Base-by-base conservation (phyloP, 345 rosid species). In the Moringa oleifera region DNA sequence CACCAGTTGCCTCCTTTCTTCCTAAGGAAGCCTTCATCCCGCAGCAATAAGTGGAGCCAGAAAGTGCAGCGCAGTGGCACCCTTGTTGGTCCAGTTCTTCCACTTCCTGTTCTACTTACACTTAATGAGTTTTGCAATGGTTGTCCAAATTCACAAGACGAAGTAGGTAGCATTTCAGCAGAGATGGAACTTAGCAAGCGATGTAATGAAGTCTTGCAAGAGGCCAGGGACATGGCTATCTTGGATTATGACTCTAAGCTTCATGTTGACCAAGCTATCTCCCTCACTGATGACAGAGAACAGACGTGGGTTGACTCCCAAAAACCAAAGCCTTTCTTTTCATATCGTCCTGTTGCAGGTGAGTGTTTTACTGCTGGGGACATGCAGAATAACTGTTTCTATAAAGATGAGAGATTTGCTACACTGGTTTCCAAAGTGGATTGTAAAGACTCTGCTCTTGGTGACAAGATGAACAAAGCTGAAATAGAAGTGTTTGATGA, bases 61-160 rank as follows among this genome's bases (percentile, higher is more conserved):
- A 77, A 71, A 57, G 77, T 72, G 57, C 80, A 56, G 60, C 74
- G 63, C 8, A 66, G 62, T 63, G 78, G 73, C 58, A 70, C 70
- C 22, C 82, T 83, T 25, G 81, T 79, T 23, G 96, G 93, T 59
- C 93, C 93, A 21, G 77, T 81, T 67, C 73, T 86, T 68, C 89
- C 85, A 45, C 80, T 85, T 47, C 79, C 85, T 6, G 53, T 83
- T 65, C 77, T 89, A 57, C 60, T 60, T 20, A 75, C 86, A 4
- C 73, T 86, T 51, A 80, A 83, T 51, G 78, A 71, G 63, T 51
- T 80, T 31, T 66, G 51, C 49, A 81, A 71, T 55, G 85, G 89
- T 2, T 66, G 79, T 62, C 55, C 61, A 4, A 68, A 77, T 25
- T 71, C 80, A 57, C 70, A 73, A 60, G 56, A 76, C 64, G 75